phyloP scores from a whole-genome alignment of 495 filamentous ascomycete species.

The Penicillium odoratum region DNA sequence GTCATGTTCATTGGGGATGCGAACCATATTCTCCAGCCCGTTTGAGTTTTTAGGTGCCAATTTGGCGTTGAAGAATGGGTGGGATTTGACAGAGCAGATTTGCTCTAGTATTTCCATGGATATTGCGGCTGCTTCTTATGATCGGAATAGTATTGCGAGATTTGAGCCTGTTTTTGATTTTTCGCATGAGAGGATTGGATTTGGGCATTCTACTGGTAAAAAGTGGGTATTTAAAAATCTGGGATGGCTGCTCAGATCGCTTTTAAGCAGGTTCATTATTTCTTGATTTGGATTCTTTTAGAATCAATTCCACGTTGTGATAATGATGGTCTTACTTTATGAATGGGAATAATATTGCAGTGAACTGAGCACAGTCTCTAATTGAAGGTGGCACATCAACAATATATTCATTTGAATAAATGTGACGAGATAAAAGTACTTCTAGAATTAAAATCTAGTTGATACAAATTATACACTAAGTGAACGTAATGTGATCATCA shows the following conservation, averaged over 20 bases:
- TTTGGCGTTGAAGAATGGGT: constrained; percentile 12
- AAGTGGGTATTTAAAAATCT: constrained; percentile 16
- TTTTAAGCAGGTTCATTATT: constrained; percentile 7
- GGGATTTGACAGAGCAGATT: constrained; percentile 16
- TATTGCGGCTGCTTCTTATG: constrained; percentile 5
- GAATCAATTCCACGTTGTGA: too few relatives aligned
- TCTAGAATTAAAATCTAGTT: too few relatives aligned
- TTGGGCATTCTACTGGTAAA: constrained; percentile 9
- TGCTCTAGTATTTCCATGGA: constrained; percentile 8
- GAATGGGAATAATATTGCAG: too few relatives aligned
- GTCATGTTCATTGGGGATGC: constrained; percentile 17
- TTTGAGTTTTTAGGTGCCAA: constrained; percentile 14
- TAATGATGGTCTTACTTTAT: too few relatives aligned
- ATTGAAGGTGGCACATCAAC: too few relatives aligned
- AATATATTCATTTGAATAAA: too few relatives aligned
- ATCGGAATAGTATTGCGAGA: constrained; percentile 10
- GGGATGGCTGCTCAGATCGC: constrained; percentile 15
- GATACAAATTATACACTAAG: too few relatives aligned
- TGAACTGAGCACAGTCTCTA: too few relatives aligned
- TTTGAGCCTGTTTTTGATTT: constrained; percentile 11
- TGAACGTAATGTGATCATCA: too few relatives aligned
- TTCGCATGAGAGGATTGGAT: constrained; percentile 10
- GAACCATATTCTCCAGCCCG: constrained; percentile 13
- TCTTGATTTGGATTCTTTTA: neutral
- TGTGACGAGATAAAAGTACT: too few relatives aligned